A percentile compares a stretch with the other conserved stretches of the same genome.
Conservation (phyloP, 2,329 filamentous ascomycete genomes). For the Aspergillus felis region DNA sequence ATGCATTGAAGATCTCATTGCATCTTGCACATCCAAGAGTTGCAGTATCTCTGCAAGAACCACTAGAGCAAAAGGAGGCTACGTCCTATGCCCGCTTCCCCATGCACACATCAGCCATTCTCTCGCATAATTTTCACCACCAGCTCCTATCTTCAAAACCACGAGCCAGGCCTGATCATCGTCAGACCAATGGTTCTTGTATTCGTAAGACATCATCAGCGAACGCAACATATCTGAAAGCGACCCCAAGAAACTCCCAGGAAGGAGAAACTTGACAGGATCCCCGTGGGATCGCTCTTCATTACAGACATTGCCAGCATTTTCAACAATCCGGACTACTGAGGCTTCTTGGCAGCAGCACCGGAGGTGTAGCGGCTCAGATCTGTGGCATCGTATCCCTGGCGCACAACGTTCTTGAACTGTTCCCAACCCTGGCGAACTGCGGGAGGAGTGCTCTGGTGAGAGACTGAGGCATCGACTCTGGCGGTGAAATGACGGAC, state of each 20-base stretch:
- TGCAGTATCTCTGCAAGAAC: not conserved
- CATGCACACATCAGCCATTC: not conserved
- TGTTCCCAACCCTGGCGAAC: slow-evolving; percentile 76
- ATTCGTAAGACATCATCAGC: slow-evolving; percentile 9
- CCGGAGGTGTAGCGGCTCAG: slow-evolving; percentile 66
- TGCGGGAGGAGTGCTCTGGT: slow-evolving; percentile 79
- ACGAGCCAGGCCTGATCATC: slow-evolving; percentile 1
- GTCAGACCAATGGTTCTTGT: slow-evolving; percentile 3
- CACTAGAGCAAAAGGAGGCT: not conserved
- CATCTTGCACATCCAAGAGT: not conserved
- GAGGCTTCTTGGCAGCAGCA: slow-evolving; percentile 44
- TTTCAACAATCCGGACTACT: slow-evolving; percentile 28
- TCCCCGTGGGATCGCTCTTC: not conserved
- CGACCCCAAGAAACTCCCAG: not conserved
- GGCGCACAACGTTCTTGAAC: slow-evolving; percentile 67
- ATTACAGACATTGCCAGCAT: not conserved
- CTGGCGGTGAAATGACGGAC: slow-evolving; percentile 69
- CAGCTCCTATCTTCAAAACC: not conserved
- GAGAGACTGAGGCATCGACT: slow-evolving; percentile 75
- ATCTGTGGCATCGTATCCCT: slow-evolving; percentile 78
- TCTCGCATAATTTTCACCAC: not conserved
- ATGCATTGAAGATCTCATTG: not conserved
- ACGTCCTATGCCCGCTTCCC: not conserved
- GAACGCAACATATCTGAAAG: not conserved
- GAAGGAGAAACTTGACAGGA: not conserved